Conservation (phyloP, 305 asterid genomes). For the Rubia tinctorum region DNA sequence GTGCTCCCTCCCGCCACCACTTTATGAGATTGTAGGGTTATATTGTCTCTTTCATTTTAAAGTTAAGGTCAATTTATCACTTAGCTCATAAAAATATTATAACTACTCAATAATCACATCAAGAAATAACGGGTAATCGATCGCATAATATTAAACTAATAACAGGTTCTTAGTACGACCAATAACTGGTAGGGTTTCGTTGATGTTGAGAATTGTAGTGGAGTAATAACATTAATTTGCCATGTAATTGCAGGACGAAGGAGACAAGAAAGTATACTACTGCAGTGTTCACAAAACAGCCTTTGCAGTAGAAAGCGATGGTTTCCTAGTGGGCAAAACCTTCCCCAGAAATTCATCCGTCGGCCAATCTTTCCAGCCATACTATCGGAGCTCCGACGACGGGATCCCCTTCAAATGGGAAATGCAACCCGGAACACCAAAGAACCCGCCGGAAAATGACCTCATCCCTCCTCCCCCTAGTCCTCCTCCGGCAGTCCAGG, state of each 20-base stretch:
- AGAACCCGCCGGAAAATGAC: conserved; percentile 32
- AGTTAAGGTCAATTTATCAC: too few species aligned
- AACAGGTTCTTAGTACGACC: too few species aligned
- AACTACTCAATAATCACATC: too few species aligned
- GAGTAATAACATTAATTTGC: too few species aligned
- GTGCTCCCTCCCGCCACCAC: too few species aligned
- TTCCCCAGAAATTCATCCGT: conserved; percentile 38
- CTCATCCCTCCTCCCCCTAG: conserved; percentile 69
- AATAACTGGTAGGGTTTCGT: too few species aligned
- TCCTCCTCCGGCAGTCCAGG: conserved; percentile 67
- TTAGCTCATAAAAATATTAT: too few species aligned
- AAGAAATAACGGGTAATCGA: too few species aligned
- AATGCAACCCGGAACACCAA: conserved; percentile 63
- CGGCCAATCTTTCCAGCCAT: conserved; percentile 40
- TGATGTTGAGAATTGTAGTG: too few species aligned
- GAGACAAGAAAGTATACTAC: conserved; percentile 34
- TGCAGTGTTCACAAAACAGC: conserved; percentile 48
- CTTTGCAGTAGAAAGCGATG: conserved; percentile 36
- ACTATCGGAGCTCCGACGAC: conserved; percentile 27
- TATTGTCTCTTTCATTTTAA: too few species aligned
- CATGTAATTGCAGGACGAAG: conserved; percentile 41
- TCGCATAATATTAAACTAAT: too few species aligned
- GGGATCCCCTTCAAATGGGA: conserved; percentile 70
- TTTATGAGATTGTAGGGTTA: too few species aligned
- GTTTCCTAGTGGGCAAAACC: conserved; percentile 29